Evolutionary conservation across 2,329 filamentous ascomycete species (phyloP), one percentile per base, ranked within the genome.

Genomic region (Claviceps sp.): DNA sequence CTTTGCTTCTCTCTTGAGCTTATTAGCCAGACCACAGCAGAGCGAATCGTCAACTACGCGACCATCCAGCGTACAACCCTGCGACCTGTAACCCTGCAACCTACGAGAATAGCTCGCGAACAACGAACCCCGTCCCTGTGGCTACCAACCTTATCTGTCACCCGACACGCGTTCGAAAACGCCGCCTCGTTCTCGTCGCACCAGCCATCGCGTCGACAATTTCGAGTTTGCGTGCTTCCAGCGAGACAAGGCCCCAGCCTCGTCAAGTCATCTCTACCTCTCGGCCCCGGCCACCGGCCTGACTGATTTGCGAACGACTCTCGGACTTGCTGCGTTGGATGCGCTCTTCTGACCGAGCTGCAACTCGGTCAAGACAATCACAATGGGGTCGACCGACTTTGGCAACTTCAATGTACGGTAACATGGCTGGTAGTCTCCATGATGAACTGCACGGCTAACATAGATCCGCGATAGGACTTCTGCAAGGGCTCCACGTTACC

Each of bases 401-500:
- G 78, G 78, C 55, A 79, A 81, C 59, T 82, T 82, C 59, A 65
- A 77, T 62, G 78, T 81, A 71, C 50, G 65, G 41, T 45, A 16
- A 5, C 4, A 30, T 38, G 6, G 37, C 44, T 22, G 10, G 19
- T 22, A n/a, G 10, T 34, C 39, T 22, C 34, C 5, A 26, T 22
- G 11, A 45, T 39, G 30, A 34, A 34, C 30, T 11, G 55, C 52
- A 58, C 53, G 55, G 56, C 61, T 64, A 57, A 63, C 54, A 51
- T 53, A 11, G 10, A 55, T 59, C 8, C 59, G 55, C 47, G 54
- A 63, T 63, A 91, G 86, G 73, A 85, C 65, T 90, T 93, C 67
- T 93, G 87, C 76, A 84, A 80, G 65, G 86, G 90, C 71, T 87
- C 87, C 61, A 90, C 86, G 53, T 74, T 91, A 61, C 87, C 87